Conservation (phyloP, 208 protist species). For the Vickermania spadyakhi region DNA sequence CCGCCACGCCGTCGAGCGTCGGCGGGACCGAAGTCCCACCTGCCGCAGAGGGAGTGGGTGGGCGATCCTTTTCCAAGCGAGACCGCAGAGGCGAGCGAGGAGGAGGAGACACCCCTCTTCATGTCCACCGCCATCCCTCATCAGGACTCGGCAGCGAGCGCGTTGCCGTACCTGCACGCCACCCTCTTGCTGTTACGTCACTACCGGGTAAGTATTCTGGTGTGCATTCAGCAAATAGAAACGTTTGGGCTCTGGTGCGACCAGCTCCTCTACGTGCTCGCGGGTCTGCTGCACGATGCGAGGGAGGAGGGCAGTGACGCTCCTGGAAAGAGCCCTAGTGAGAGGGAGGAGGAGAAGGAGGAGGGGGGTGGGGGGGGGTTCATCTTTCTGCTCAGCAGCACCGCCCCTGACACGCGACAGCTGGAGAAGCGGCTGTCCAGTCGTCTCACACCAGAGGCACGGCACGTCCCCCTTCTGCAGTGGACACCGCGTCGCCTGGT, state of each 20-base stretch:
- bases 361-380: too few relatives aligned
- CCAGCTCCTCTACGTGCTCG: constrained; percentile 75
- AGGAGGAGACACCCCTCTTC: constrained; percentile 18
- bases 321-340: constrained; percentile 7
- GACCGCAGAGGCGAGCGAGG: constrained; percentile 9
- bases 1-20: not conserved
- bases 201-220: constrained; percentile 48
- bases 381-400: constrained; percentile 56
- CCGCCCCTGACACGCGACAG: constrained; percentile 56
- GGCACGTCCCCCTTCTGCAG: constrained; percentile 61
- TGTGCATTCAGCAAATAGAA: constrained; percentile 67
- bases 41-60: too few relatives aligned
- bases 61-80: too few relatives aligned
- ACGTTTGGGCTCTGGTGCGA: constrained; percentile 75
- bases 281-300: constrained; percentile 81
- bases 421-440: constrained; percentile 80
- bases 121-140: constrained; percentile 50
- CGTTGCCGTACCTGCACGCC: constrained; percentile 63
- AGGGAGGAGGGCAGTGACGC: constrained; percentile 25
- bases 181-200: constrained; percentile 59
- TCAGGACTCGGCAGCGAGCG: constrained; percentile 46
- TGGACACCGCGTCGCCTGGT: constrained; percentile 43
- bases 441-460: constrained; percentile 69
- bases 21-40: not conserved
- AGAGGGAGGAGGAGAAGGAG: too few relatives aligned